Evolutionary conservation across 352 stramenopile genomes (phyloP).

Genomic region (Pythium brachiatum): DNA sequence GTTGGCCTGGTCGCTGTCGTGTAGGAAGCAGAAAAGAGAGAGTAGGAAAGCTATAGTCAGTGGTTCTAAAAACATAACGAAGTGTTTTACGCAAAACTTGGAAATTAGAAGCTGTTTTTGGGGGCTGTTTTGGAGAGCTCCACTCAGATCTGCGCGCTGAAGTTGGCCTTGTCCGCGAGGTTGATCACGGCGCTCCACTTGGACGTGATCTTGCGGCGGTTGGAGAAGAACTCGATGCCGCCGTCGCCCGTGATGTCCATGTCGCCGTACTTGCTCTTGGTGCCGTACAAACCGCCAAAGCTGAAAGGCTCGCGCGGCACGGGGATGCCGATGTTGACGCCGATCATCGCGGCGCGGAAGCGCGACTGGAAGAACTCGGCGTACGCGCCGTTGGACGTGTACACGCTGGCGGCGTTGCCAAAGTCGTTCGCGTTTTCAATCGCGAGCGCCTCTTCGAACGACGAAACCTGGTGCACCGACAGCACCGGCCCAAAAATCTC

Average conservation of each 20-base stretch:
- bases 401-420: constrained; percentile 97
- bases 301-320: constrained; percentile 95
- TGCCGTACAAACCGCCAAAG: constrained; percentile 97
- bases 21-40: not conserved
- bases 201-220: constrained; percentile 95
- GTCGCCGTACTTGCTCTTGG: constrained; percentile 96
- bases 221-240: constrained; percentile 97
- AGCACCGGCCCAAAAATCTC: constrained; percentile 99
- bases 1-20: constrained; percentile 13
- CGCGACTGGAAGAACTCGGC: constrained; percentile 93
- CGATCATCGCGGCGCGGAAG: constrained; percentile 94
- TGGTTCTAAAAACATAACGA: constrained; percentile 5
- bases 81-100: not conserved
- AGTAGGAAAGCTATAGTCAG: not conserved
- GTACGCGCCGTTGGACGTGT: constrained; percentile 92
- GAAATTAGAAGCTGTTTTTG: not conserved
- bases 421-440: constrained; percentile 97
- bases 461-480: constrained; percentile 77
- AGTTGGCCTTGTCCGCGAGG: constrained; percentile 58
- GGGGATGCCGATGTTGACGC: constrained; percentile 96
- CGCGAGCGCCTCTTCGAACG: constrained; percentile 92
- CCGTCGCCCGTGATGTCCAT: constrained; percentile 98
- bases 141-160: constrained; percentile 63
- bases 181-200: constrained; percentile 86
- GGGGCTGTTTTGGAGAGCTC: not conserved